These are phyloP conservation scores for Ustilago loliicola DNA, from an alignment of 1,284 basidiomycete genomes.

Conservation along the genomic window DNA sequence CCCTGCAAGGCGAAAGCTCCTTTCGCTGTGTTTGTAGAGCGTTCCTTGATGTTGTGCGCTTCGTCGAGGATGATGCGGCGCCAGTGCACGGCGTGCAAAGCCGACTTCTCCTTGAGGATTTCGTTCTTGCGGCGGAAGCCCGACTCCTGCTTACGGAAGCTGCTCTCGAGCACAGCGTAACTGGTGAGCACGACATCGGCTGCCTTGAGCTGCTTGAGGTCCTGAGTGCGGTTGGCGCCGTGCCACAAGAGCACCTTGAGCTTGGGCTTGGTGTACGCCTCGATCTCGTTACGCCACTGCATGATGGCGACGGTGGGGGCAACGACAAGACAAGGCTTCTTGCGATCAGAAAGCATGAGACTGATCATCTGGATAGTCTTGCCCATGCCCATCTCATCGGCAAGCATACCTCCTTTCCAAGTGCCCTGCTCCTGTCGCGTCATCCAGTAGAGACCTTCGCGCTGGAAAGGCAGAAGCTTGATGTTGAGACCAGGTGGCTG, in stretches of 20 bases:
- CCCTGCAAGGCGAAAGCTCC: constrained; percentile 89
- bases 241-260: constrained; percentile 88
- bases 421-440: constrained; percentile 87
- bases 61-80: constrained; percentile 87
- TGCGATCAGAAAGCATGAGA: constrained; percentile 82
- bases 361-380: constrained; percentile 98
- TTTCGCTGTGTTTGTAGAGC: constrained; percentile 94
- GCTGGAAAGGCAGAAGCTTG: constrained; percentile 79
- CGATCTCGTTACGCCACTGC: constrained; percentile 98
- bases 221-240: constrained; percentile 76
- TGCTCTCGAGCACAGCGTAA: constrained; percentile 86
- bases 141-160: constrained; percentile 90
- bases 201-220: constrained; percentile 80
- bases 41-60: constrained; percentile 92
- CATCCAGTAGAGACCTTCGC: constrained; percentile 96
- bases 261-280: constrained; percentile 72
- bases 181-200: constrained; percentile 80
- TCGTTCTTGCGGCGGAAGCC: constrained; percentile 90
- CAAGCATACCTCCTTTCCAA: constrained; percentile 94
- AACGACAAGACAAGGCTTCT: constrained; percentile 88
- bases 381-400: constrained; percentile 93
- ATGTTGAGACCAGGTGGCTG: constrained; percentile 81
- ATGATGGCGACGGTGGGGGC: constrained; percentile 94
- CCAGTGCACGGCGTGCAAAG: constrained; percentile 89
- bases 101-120: constrained; percentile 89